phyloP scores from a whole-genome alignment of 169 alveolate genomes.

The Plasmodium relictum region DNA sequence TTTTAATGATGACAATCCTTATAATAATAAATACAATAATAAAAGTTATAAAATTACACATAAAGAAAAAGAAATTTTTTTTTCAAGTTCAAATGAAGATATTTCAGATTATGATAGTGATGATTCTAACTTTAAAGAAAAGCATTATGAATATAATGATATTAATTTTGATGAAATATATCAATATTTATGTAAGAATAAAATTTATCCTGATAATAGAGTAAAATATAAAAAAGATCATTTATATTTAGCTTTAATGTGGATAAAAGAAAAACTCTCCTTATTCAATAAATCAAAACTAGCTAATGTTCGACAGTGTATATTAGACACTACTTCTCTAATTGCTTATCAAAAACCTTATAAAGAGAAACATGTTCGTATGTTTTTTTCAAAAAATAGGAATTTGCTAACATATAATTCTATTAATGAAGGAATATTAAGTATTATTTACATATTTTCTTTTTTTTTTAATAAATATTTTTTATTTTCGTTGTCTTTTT shows the following conservation, averaged over 20 bases:
- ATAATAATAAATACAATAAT: constrained; percentile 37
- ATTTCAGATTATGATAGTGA: constrained; percentile 65
- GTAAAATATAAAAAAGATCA: constrained; percentile 69
- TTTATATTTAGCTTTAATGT: constrained; percentile 70
- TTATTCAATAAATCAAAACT: constrained; percentile 33
- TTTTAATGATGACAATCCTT: constrained; percentile 73
- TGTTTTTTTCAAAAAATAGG: constrained; percentile 71
- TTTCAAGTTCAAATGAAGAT: constrained; percentile 33
- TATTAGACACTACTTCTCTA: constrained; percentile 60
- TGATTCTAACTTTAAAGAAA: constrained; percentile 70
- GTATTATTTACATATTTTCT: constrained; percentile 15
- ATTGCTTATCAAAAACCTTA: constrained; percentile 77
- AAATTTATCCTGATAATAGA: neutral
- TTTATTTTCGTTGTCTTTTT: neutral
- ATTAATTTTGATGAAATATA: constrained; percentile 71
- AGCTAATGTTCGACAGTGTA: constrained; percentile 55
- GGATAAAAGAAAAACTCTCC: constrained; percentile 75
- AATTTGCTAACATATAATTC: constrained; percentile 56
- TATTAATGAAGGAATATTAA: constrained; percentile 64
- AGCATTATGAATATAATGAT: constrained; percentile 68
- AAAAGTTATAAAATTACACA: constrained; percentile 11
- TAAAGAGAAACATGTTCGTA: constrained; percentile 74
- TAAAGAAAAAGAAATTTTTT: neutral
- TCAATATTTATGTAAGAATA: constrained; percentile 63
- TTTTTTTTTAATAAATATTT: neutral